These are phyloP conservation scores for Peronospora destructor DNA, from an alignment of 352 stramenopile species.

Conservation along the genomic window DNA sequence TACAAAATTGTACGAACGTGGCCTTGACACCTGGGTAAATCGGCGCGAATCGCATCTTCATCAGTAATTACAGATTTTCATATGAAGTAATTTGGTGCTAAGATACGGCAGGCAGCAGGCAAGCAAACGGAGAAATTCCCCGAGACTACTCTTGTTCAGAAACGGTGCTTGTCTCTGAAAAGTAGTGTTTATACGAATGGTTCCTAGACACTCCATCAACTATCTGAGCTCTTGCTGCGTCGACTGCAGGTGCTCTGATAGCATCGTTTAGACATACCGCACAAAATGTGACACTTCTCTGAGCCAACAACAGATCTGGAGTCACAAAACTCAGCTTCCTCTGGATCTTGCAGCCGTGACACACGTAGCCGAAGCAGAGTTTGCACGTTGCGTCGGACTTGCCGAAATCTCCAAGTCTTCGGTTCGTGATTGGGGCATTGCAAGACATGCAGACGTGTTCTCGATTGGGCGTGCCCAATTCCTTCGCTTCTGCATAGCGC, in stretches of 20 bases:
- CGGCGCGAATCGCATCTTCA: no score
- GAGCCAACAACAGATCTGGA: slow-evolving; percentile 2
- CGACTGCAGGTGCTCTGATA: slow-evolving; percentile 15
- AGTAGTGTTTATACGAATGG: slow-evolving; percentile 16
- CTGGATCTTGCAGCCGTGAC: slow-evolving; percentile 5
- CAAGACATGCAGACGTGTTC: slow-evolving; percentile 2
- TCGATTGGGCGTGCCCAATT: background rate
- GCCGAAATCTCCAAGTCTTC: background rate
- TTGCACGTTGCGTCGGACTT: slow-evolving; percentile 3
- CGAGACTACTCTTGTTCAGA: slow-evolving; percentile 23
- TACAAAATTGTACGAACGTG: no score
- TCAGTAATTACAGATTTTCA: no score
- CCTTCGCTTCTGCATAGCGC: slow-evolving; percentile 3
- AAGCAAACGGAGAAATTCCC: background rate
- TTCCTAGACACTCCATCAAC: slow-evolving; percentile 15
- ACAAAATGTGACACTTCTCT: slow-evolving; percentile 1
- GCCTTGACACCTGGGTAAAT: no score
- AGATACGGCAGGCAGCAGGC: no score
- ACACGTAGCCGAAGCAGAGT: slow-evolving; percentile 5
- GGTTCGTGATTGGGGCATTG: slow-evolving; percentile 2
- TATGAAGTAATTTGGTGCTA: no score
- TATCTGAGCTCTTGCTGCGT: slow-evolving; percentile 25
- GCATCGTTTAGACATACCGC: slow-evolving; percentile 22
- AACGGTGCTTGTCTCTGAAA: slow-evolving; percentile 21
- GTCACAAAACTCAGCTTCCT: slow-evolving; percentile 2